Base-by-base conservation (phyloP, 2,329 filamentous ascomycete genomes). In the Alternaria panax region DNA sequence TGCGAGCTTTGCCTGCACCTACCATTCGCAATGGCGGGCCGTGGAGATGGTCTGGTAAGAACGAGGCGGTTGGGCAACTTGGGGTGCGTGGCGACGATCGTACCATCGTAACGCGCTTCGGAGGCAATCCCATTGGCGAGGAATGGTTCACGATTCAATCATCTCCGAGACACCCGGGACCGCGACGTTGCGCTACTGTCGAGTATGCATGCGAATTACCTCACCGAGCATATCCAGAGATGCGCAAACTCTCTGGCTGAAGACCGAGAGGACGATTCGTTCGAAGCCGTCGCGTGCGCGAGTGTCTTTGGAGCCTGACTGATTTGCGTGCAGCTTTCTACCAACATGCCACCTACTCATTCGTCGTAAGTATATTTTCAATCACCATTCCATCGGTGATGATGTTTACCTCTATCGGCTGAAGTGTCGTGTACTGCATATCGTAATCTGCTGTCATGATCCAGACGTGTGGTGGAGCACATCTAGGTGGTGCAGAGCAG, bases 11-110 rank as follows among this genome's bases (percentile, higher is more conserved):
- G 24, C 36, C 22, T 45, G 47, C 22, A 53, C 48, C 30, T 40
- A 32, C 59, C 51, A 54, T 48, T 51, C 51, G 54, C 59, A 54
- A 48, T 27, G 40, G 41, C 46, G 55, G 38, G 34, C 54, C 40
- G 53, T 41, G 22, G n/a, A 25, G 9, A 54, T 36, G 34, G 45
- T 47, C 27, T 48, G 43, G 45, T 25, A 57, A 53, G 54, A 34
- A 50, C 43, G 50, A 53, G 34, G 50, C 56, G 20, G 36, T 47
- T 42, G 36, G 36, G 36, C 36, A 22, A 22, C 18, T 40, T 40
- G 43, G 41, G 41, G 34, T 59, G 50, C 51, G 51, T 52, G 25
- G 27, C 32, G 30, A 42, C 47, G 41, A 38, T 45, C 56, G 51
- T 54, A 54, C 51, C 43, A 24, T 36, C 24, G 54, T 57, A 43